Evolutionary conservation across 306 rosid species (phyloP).

Genomic region (Neltuma alba): DNA sequence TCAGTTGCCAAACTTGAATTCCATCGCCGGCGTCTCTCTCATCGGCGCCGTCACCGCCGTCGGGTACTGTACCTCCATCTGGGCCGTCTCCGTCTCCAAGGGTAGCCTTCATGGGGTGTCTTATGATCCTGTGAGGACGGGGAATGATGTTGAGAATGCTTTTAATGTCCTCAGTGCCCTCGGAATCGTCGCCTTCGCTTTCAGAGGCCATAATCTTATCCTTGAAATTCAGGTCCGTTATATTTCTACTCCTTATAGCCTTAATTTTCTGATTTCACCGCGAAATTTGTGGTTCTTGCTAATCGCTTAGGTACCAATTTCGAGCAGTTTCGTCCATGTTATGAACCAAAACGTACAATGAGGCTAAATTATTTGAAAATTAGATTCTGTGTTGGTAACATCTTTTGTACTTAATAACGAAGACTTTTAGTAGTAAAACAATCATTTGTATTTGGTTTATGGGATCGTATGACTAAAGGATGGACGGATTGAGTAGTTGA

Average conservation of each 20-base stretch:
- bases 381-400: too few relatives aligned
- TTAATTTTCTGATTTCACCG: neutral
- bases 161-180: conserved; percentile 15
- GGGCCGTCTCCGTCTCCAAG: neutral
- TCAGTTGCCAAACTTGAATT: conserved; percentile 9
- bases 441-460: neutral
- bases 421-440: neutral
- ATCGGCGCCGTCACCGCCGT: conserved; percentile 5
- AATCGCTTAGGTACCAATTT: neutral
- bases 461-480: neutral
- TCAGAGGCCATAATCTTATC: conserved; percentile 16
- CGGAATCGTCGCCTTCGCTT: conserved; percentile 3
- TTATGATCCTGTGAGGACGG: neutral
- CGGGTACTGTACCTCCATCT: conserved; percentile 8
- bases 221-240: neutral
- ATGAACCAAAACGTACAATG: neutral
- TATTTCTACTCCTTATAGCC: neutral
- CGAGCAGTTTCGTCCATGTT: neutral
- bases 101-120: neutral
- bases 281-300: neutral
- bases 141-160: neutral
- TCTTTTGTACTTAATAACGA: neutral
- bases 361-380: neutral
- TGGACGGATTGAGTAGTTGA: neutral
- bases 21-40: neutral